Percentiles rank a stretch among this genome's conserved stretches.
Evolutionary conservation across 2,329 filamentous ascomycete genomes (phyloP).

Genomic region (Pestalotiopsis sp.): DNA sequence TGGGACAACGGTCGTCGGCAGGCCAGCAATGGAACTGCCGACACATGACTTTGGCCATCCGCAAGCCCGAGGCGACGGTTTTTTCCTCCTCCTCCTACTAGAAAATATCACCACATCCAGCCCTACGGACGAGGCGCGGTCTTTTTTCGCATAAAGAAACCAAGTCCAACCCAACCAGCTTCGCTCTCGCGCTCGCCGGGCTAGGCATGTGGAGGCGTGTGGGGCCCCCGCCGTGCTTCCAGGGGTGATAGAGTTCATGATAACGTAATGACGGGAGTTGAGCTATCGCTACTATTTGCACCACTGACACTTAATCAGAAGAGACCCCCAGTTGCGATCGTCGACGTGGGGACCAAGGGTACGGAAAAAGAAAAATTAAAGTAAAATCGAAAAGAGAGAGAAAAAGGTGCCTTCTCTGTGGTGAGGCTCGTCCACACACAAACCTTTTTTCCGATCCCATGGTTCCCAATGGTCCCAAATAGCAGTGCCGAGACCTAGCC

Average conservation of each 20-base stretch:
- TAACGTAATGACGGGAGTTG: not conserved
- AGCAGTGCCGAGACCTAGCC: not conserved
- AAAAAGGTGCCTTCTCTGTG: not conserved
- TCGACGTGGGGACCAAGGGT: not conserved
- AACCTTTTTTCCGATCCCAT: not conserved
- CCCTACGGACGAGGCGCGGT: not conserved
- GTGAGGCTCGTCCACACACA: not conserved
- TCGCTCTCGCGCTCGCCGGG: not conserved
- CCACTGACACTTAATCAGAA: not conserved
- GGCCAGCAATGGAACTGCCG: not conserved
- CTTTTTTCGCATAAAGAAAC: not conserved
- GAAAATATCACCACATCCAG: not conserved
- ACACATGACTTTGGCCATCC: not conserved
- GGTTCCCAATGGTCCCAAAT: not conserved
- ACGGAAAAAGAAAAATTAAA: not conserved
- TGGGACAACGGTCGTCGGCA: too few species aligned
- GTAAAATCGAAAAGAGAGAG: not conserved
- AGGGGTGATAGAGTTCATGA: conserved; percentile 6
- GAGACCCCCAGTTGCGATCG: not conserved
- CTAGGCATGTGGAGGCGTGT: not conserved
- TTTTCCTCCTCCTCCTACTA: not conserved
- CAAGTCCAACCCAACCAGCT: not conserved
- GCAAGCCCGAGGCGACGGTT: not conserved
- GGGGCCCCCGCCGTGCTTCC: not conserved
- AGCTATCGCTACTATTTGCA: not conserved